phyloP scores from a whole-genome alignment of 1,284 basidiomycete species.

The Violaceomyces palustris region DNA sequence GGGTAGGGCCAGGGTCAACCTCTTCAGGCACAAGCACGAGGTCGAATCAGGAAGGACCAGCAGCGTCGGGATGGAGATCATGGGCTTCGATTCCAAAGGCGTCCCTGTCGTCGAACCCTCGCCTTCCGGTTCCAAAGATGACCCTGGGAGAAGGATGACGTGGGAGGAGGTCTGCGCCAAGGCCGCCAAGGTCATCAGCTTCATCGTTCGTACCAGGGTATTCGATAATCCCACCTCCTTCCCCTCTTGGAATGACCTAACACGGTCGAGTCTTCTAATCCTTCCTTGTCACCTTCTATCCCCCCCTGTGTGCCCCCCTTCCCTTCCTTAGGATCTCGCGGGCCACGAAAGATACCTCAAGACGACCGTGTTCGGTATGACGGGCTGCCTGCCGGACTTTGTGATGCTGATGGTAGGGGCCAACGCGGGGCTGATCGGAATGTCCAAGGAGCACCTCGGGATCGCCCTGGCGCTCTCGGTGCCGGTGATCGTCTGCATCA shows the following conservation, averaged over 20 bases:
- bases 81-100: slow-evolving; percentile 47
- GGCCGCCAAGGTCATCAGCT: slow-evolving; percentile 88
- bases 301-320: slow-evolving; percentile 6
- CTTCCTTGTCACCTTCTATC: slow-evolving; percentile 7
- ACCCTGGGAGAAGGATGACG: slow-evolving; percentile 34
- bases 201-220: slow-evolving; percentile 63
- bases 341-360: slow-evolving; percentile 58
- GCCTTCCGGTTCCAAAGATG: slow-evolving; percentile 16
- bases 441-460: slow-evolving; percentile 89
- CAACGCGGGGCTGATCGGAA: slow-evolving; percentile 89
- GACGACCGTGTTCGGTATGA: slow-evolving; percentile 90
- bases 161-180: slow-evolving; percentile 95
- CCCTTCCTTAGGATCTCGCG: slow-evolving; percentile 22
- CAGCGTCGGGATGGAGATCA: slow-evolving; percentile 89
- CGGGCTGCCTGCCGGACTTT: slow-evolving; percentile 89
- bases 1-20: slow-evolving; percentile 81
- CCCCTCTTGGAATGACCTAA: neutral
- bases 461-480: slow-evolving; percentile 89
- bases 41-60: slow-evolving; percentile 91
- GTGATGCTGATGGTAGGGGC: slow-evolving; percentile 93
- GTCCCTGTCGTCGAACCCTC: slow-evolving; percentile 21
- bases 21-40: slow-evolving; percentile 97
- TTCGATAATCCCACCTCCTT: neutral
- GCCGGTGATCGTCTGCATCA: slow-evolving; percentile 88
- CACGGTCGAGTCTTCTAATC: too few relatives aligned